Evolutionary conservation across 2,329 filamentous ascomycete species (phyloP).

Genomic region (Ophiocordyceps camponoti-saundersi): DNA sequence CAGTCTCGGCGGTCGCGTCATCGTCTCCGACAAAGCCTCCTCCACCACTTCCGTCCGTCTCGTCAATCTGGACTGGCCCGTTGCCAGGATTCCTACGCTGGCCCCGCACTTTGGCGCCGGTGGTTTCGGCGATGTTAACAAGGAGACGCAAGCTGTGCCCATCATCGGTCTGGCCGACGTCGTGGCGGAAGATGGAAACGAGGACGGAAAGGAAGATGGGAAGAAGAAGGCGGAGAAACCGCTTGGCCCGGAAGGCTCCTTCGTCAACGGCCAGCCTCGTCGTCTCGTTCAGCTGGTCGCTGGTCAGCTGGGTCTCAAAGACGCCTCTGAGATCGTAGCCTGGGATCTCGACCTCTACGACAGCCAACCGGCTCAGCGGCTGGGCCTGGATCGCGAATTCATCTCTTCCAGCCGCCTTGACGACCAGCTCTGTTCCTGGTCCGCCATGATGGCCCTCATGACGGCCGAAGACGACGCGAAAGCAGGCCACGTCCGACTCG

Average conservation of each 20-base stretch:
- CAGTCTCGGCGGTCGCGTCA: conserved; percentile 73
- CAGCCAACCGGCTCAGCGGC: conserved; percentile 65
- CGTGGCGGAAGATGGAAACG: conserved; percentile 22
- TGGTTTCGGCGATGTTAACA: conserved; percentile 52
- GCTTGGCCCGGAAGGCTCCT: conserved; percentile 51
- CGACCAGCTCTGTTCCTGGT: conserved; percentile 94
- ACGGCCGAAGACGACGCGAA: conserved; percentile 35
- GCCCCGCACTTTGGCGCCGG: conserved; percentile 84
- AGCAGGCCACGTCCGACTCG: conserved; percentile 66
- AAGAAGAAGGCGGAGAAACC: conserved; percentile 12
- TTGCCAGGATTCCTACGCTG: conserved; percentile 80
- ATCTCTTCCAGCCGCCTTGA: conserved; percentile 93
- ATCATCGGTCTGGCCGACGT: conserved; percentile 78
- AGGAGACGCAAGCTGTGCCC: conserved; percentile 85
- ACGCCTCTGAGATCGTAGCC: conserved; percentile 64
- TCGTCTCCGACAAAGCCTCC: conserved; percentile 55
- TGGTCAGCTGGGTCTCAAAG: conserved; percentile 52
- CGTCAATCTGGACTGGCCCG: conserved; percentile 87
- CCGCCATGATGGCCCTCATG: conserved; percentile 70
- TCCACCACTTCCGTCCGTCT: conserved; percentile 68
- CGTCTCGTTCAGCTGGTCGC: conserved; percentile 73
- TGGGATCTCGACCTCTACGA: conserved; percentile 98
- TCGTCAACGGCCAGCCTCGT: conserved; percentile 69
- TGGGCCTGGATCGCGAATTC: conserved; percentile 79
- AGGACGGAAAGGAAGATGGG: conserved; percentile 1